phyloP scores from a whole-genome alignment of 2,329 filamentous ascomycete species.

The Botrytis porri region DNA sequence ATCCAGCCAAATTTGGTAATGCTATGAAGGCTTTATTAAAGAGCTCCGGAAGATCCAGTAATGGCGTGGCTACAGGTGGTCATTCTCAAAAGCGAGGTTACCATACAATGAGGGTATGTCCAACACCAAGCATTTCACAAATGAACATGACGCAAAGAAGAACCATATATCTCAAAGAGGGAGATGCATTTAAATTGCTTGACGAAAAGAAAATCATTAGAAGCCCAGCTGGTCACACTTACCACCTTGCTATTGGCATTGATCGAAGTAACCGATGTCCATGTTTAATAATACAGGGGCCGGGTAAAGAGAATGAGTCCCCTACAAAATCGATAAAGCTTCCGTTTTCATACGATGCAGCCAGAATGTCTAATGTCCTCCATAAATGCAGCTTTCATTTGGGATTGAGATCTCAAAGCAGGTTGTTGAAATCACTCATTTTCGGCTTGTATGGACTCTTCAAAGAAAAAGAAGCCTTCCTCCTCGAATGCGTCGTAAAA shows the following conservation, averaged over 20 bases:
- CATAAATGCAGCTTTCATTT: slow-evolving; percentile 49
- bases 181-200: slow-evolving; percentile 55
- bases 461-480: slow-evolving; percentile 62
- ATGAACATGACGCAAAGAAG: slow-evolving; percentile 43
- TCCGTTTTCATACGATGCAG: slow-evolving; percentile 57
- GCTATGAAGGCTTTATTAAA: slow-evolving; percentile 62
- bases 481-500: slow-evolving; percentile 53
- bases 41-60: slow-evolving; percentile 40
- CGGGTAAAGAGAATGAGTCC: slow-evolving; percentile 41
- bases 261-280: slow-evolving; percentile 61
- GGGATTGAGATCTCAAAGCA: background rate
- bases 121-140: slow-evolving; percentile 11
- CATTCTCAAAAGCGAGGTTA: slow-evolving; percentile 49
- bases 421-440: slow-evolving; percentile 43
- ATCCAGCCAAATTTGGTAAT: slow-evolving; percentile 71
- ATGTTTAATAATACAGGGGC: slow-evolving; percentile 56
- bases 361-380: slow-evolving; percentile 45
- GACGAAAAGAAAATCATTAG: slow-evolving; percentile 36
- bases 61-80: slow-evolving; percentile 38
- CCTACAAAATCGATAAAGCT: slow-evolving; percentile 50
- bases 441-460: slow-evolving; percentile 57
- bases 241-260: slow-evolving; percentile 60
- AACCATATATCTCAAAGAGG: slow-evolving; percentile 53
- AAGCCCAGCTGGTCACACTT: slow-evolving; percentile 40
- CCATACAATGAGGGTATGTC: slow-evolving; percentile 45